Evolutionary conservation across 2,329 filamentous ascomycete genomes (phyloP), one percentile per base, ranked within the genome.

Genomic region (Arachnomyces sp.): DNA sequence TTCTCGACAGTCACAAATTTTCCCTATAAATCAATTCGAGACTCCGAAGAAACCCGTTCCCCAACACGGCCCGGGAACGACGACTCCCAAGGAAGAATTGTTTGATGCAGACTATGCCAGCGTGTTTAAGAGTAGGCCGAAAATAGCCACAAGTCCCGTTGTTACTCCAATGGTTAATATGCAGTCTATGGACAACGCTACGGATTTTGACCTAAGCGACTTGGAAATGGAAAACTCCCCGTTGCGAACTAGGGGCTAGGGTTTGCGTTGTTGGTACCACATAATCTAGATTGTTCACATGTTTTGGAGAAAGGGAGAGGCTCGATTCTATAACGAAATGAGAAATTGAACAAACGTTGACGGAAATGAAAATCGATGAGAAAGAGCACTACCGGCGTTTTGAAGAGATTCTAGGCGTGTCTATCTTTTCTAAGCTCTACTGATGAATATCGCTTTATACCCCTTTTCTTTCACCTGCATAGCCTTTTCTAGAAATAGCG

Each of bases 121-220:
- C 17, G 81, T 94, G 1, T 95, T 95, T 59, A 85, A 81, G 63
- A 89, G 84, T 47, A 66, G 89, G 48, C 89, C 89, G 0, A 83
- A 80, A 60, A 78, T 95, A 49, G 81, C 81, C 48, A 76, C 77
- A 8, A 94, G 87, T 58, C 87, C 88, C 2, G 58, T 79, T 16
- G 50, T 57, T 9, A 64, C 64, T 0, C 63, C 64, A 4, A 56
- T 56, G 29, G 60, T 42, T 3, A 37, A 40, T 33, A 42, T 39
- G 15, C 36, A 31, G 15, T 6, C 42, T 14, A 29, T 37, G 17
- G 33, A 38, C 7, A 41, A 44, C 15, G 14, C 28, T 7, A 28
- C 33, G 20, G n/a, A 16, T 11, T 25, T 18, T 28, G 40, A 32
- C 14, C 39, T 36, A 20, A 14, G 28, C 32, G 39, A 25, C 5